Base-by-base conservation (phyloP, 345 rosid genomes). In the Populus pruinosa region DNA sequence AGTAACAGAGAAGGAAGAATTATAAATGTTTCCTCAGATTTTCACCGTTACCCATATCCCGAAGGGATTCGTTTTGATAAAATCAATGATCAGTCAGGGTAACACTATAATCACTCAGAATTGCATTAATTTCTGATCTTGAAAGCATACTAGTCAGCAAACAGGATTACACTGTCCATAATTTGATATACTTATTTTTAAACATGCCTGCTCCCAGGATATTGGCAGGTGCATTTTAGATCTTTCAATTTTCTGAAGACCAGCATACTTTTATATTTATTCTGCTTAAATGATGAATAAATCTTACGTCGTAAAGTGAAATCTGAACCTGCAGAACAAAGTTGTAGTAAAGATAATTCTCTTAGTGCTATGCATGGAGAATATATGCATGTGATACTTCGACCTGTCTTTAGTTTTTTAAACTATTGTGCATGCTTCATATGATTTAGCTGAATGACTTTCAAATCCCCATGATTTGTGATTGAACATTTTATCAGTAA, bases 1-100 rank as follows among this genome's bases (percentile, higher is more conserved):
- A 89, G 83, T 74, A 68, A 67, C 39, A 75, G 62, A 56, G 88
- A 87, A 68, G 91, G 90, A 71, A 81, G 91, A 82, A 85, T 89
- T 47, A 81, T 88, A 47, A 87, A 74, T 50, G 49, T 85, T 41
- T 81, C 91, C 29, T 89, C 91, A 25, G 72, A 56, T 9, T 78
- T 69, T 69, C 86, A 87, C 78, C 75, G 73, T 16, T 79, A 77
- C 25, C 43, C 88, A 67, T 82, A 84, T 41, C 83, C 21, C 14
- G 90, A 84, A 78, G 90, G 90, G 53, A 84, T 89, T 79, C 81
- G 75, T 35, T 85, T 89, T 33, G 87, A 82, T 50, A 81, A 76
- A 50, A 78, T 87, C 27, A 89, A 89, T 70, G 80, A 87, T 23
- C 61, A 74, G 83, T 71, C 86, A 25, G 83, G 83, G 90, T 89